These are phyloP conservation scores for Collybia nuda DNA, from an alignment of 768 basidiomycete genomes.

Conservation along the genomic window DNA sequence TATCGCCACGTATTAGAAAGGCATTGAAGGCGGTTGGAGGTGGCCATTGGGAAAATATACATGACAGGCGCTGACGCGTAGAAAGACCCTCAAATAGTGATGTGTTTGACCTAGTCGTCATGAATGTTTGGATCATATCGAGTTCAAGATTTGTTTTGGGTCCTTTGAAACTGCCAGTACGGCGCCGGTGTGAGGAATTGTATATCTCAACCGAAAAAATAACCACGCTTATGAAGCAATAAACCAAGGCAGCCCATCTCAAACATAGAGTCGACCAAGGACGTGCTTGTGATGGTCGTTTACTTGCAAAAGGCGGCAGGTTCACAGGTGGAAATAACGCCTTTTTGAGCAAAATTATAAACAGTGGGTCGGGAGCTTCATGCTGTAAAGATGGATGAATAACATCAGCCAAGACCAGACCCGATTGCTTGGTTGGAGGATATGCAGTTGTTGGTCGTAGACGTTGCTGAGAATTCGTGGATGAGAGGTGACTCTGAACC, in stretches of 20 bases:
- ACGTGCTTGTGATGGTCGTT: slow-evolving; percentile 19
- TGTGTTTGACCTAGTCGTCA: slow-evolving; percentile 3
- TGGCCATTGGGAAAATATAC: slow-evolving; percentile 28
- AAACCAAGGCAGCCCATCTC: slow-evolving; percentile 32
- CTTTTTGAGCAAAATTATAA: slow-evolving; percentile 9
- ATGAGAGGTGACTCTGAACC: slow-evolving; percentile 46
- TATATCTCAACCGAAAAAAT: slow-evolving; percentile 34
- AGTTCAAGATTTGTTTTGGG: background rate
- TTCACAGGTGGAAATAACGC: slow-evolving; percentile 11
- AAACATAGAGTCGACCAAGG: slow-evolving; percentile 27
- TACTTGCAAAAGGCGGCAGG: slow-evolving; percentile 10
- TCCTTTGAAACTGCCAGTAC: background rate
- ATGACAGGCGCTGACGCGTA: slow-evolving; percentile 29
- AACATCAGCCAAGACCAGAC: slow-evolving; percentile 1
- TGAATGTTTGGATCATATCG: background rate
- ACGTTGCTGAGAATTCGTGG: slow-evolving; percentile 41
- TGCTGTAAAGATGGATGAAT: background rate
- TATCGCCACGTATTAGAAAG: slow-evolving; percentile 27
- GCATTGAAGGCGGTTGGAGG: slow-evolving; percentile 30
- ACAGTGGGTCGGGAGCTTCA: slow-evolving; percentile 10
- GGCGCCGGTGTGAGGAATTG: slow-evolving; percentile 9
- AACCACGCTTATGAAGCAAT: slow-evolving; percentile 40
- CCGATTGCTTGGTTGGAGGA: background rate
- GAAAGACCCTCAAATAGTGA: slow-evolving; percentile 28
- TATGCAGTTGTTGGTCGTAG: slow-evolving; percentile 23